A percentile compares a stretch with the other conserved stretches of the same genome.
phyloP scores from a whole-genome alignment of 192 early-diverging fungal species.

The Coemansia furcata region DNA sequence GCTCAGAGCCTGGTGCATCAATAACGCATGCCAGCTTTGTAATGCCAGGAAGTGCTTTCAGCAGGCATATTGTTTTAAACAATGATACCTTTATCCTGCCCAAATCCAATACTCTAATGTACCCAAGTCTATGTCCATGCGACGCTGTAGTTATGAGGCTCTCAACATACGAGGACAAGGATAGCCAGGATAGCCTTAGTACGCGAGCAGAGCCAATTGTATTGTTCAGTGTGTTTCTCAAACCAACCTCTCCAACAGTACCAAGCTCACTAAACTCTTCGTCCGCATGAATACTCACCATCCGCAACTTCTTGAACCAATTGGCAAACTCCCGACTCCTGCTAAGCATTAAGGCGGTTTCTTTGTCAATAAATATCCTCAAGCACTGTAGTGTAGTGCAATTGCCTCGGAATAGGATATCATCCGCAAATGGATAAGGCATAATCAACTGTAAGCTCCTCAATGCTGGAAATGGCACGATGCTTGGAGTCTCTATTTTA shows the following conservation, averaged over 20 bases:
- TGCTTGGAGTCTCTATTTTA: background rate
- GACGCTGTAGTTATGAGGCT: background rate
- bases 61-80: background rate
- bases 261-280: background rate
- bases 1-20: background rate
- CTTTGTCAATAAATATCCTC: background rate
- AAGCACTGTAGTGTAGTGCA: background rate
- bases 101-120: background rate
- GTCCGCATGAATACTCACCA: background rate
- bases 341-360: background rate
- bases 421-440: slow-evolving; percentile 6
- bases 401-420: slow-evolving; percentile 10
- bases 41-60: background rate
- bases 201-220: background rate
- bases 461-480: slow-evolving; percentile 3
- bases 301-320: background rate
- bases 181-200: background rate
- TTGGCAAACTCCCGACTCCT: background rate
- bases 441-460: background rate
- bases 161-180: too few relatives aligned
- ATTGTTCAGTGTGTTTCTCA: background rate
- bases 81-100: background rate
- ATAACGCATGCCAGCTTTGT: background rate
- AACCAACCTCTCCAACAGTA: background rate
- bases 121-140: background rate